Percentiles rank a stretch among this genome's conserved stretches.
phyloP scores from a whole-genome alignment of 2,329 filamentous ascomycete species.

The Diaporthe capsici region DNA sequence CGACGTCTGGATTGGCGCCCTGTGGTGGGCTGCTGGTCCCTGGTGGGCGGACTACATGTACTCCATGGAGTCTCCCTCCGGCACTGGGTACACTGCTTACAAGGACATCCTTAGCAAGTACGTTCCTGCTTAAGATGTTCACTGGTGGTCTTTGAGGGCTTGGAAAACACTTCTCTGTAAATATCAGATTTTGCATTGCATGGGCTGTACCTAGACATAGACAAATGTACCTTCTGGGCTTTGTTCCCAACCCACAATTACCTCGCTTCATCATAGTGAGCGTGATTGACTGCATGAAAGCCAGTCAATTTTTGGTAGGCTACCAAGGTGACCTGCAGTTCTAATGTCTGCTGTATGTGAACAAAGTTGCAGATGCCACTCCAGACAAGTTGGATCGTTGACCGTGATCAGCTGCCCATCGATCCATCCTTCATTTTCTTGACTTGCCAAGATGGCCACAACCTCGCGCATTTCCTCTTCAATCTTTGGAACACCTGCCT shows the following conservation, averaged over 20 bases:
- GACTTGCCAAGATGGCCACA: not conserved
- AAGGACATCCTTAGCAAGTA: slow-evolving; percentile 40
- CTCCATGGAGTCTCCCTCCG: slow-evolving; percentile 60
- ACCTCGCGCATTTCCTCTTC: not conserved
- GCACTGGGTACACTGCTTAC: slow-evolving; percentile 54
- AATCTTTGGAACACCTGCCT: too few relatives aligned
- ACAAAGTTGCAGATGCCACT: not conserved
- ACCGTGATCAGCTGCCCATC: not conserved
- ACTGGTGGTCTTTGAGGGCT: not conserved
- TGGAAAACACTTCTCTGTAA: slow-evolving; percentile 32
- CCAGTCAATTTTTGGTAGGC: not conserved
- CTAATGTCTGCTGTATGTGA: not conserved
- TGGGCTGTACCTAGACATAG: slow-evolving; percentile 24
- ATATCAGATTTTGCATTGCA: slow-evolving; percentile 28
- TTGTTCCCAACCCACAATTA: not conserved
- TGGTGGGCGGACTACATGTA: slow-evolving; percentile 68
- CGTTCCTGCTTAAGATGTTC: slow-evolving; percentile 10
- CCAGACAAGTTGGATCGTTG: too few relatives aligned
- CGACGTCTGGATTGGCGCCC: slow-evolving; percentile 70
- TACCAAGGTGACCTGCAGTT: not conserved
- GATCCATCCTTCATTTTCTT: not conserved
- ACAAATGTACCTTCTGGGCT: slow-evolving; percentile 10
- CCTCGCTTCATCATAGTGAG: not conserved
- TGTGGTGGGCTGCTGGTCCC: slow-evolving; percentile 72
- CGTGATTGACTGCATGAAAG: not conserved